Percentiles rank a stretch among this genome's conserved stretches.
These are phyloP conservation scores for Sonneratia caseolaris DNA, from an alignment of 345 rosid species.

Conservation along the genomic window DNA sequence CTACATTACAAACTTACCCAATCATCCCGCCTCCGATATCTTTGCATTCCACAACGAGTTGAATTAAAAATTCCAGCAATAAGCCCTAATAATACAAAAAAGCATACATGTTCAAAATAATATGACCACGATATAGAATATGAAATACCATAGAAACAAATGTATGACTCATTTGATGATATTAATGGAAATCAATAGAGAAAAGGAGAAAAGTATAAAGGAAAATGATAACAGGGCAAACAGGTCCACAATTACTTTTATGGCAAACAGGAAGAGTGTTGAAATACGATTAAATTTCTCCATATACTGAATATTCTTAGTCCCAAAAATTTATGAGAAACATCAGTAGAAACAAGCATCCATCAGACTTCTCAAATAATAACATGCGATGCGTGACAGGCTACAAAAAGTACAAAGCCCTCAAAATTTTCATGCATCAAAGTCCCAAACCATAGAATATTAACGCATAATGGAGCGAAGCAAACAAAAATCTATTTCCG, in stretches of 20 bases:
- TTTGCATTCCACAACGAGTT: conserved; percentile 59
- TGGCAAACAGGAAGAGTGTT: neutral
- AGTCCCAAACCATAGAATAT: neutral
- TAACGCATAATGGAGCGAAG: neutral
- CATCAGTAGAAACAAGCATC: neutral
- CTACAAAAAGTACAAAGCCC: neutral
- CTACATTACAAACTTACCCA: conserved; percentile 43
- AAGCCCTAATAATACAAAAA: conserved; percentile 34
- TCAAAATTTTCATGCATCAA: neutral
- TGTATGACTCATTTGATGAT: neutral
- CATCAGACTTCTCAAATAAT: neutral
- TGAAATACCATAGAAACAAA: neutral
- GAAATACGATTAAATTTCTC: neutral
- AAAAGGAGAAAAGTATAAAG: neutral
- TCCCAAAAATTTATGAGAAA: neutral
- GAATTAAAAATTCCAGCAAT: conserved; percentile 57
- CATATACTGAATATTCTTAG: neutral
- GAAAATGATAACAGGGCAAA: neutral
- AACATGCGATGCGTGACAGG: neutral
- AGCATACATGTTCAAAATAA: neutral
- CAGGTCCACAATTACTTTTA: neutral
- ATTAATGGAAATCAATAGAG: neutral
- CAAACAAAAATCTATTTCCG: neutral
- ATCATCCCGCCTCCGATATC: conserved; percentile 54
- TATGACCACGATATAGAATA: neutral